Base-by-base conservation (phyloP, 305 asterid species). In the Fraxinus baroniana region DNA sequence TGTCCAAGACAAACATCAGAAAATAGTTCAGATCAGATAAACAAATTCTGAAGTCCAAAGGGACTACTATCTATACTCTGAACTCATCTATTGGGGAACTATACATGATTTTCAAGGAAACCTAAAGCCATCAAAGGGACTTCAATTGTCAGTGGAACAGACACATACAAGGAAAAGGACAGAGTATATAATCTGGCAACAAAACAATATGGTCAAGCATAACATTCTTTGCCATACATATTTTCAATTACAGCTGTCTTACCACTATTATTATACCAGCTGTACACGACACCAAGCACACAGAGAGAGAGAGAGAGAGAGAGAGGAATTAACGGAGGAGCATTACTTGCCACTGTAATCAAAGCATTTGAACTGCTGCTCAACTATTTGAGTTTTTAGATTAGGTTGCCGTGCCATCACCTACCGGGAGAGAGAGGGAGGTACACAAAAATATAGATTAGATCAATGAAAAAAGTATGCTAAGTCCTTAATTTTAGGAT, bases 301-400 rank as follows among this genome's bases (percentile, higher is more conserved):
- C 84, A 55, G 44, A 37, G 44, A 37, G 44, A 37, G 44, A 39
- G 49, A 41, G 52, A 81, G 39, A 30, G 1, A 73, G 55, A 81
- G 74, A 74, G 44, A 28, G 83, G 81, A 64, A 57, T 57, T 18
- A 18, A 57, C 4, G 7, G 46, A 57, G 6, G 26, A 84, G 39
- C 81, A 92, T 88, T 90, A 90, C 94, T 90, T 92, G 82, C 86
- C 92, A 24, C 32, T 79, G 87, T 81, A 93, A 86, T 62, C 81
- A 72, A 95, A 85, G 89, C 98, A 95, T 81, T 75, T 88, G 90
- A 95, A 95, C 84, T 88, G 90, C 71, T 80, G 81, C 84, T 95
- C 97, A 37, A 93, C 91, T 39, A 74, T 79, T 85, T 89, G 94
- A 62, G 86, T 87, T 41, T 86, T 86, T 90, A 93, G 77, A 87